Conservation (phyloP, 345 rosid species). For the Excoecaria cochinchinensis region DNA sequence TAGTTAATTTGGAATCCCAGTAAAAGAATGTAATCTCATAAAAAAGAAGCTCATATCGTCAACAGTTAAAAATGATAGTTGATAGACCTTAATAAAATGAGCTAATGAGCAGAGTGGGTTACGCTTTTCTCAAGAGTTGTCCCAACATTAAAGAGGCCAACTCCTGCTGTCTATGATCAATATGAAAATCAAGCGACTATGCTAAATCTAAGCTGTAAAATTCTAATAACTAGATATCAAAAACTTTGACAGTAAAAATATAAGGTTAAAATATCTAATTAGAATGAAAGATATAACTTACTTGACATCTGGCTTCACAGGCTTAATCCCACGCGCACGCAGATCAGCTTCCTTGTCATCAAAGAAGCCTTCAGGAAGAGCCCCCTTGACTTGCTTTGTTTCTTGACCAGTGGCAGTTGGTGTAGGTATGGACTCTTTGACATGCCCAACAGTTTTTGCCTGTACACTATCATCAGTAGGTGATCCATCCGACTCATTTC, state of each 20-base stretch:
- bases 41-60: not conserved
- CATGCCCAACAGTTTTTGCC: constrained; percentile 30
- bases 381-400: constrained; percentile 51
- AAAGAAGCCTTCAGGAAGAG: constrained; percentile 90
- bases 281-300: constrained; percentile 35
- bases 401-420: constrained; percentile 33
- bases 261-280: not conserved
- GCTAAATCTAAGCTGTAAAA: not conserved
- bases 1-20: not conserved
- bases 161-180: not conserved
- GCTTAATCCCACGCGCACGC: constrained; percentile 93
- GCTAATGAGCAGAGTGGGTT: not conserved
- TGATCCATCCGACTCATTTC: constrained; percentile 25
- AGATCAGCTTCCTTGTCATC: constrained; percentile 95
- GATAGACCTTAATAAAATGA: not conserved
- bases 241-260: not conserved
- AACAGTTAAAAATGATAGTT: not conserved
- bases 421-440: constrained; percentile 32
- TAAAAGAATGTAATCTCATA: not conserved
- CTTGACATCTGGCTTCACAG: constrained; percentile 85
- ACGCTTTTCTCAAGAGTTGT: not conserved
- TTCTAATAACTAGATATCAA: not conserved
- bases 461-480: constrained; percentile 13
- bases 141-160: not conserved
- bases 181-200: not conserved